Evolutionary conservation across 768 basidiomycete genomes (phyloP).

Genomic region (Amyloporia xantha): DNA sequence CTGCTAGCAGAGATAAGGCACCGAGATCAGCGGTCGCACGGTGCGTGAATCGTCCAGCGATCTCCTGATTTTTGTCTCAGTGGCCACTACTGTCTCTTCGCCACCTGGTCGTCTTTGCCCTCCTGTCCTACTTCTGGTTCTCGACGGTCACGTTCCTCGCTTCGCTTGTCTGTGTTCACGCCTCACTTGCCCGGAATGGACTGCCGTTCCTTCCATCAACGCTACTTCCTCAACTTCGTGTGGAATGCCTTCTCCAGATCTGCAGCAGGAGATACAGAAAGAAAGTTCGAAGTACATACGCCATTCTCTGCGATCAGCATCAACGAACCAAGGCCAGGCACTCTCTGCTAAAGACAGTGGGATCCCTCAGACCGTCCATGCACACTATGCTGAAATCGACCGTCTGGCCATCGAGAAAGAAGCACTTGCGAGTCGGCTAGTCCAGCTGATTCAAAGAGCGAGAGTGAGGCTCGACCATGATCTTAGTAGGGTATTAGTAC

Average conservation of each 20-base stretch:
- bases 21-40: conserved; percentile 38
- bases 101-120: background rate
- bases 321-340: conserved; percentile 13
- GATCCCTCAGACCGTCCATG: conserved; percentile 29
- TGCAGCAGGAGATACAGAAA: conserved; percentile 38
- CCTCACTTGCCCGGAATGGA: too few species aligned
- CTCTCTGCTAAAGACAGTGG: conserved; percentile 28
- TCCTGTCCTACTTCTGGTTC: background rate
- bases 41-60: too few species aligned
- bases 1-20: conserved; percentile 42
- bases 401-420: conserved; percentile 38
- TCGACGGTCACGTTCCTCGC: background rate
- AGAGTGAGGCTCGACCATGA: conserved; percentile 43
- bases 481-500: conserved; percentile 33
- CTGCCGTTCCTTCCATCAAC: too few species aligned
- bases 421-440: conserved; percentile 35
- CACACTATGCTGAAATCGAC: conserved; percentile 25
- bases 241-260: conserved; percentile 27
- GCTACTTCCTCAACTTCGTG: too few species aligned
- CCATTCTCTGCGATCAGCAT: conserved; percentile 29
- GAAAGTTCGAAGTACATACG: conserved; percentile 39
- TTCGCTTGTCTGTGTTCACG: background rate
- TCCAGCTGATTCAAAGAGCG: conserved; percentile 38
- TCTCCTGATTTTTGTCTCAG: too few species aligned
- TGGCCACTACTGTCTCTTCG: background rate